Evolutionary conservation across 805 yeast genomes (phyloP), one percentile per base, ranked within the genome.

Genomic region (Tetrapisispora pingtungensis): DNA sequence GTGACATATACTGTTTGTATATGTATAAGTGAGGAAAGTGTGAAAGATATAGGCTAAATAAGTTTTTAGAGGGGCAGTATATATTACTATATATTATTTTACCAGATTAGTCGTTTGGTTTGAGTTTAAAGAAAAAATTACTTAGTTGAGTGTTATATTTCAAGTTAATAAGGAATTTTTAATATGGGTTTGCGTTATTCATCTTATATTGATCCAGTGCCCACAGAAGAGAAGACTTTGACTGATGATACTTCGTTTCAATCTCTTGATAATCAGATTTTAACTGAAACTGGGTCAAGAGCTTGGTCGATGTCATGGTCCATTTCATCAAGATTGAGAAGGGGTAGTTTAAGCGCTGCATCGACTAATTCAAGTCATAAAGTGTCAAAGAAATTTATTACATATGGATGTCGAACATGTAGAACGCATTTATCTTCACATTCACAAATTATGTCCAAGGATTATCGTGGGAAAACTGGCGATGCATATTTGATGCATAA

Each of bases 381-480:
- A 36, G 22, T 26, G 6, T 15, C 39, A n/a, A 36, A 33, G 15
- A 52, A 53, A 40, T 58, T 58, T 30, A 49, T 51, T 18, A 61
- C 62, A 3, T 61, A 59, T 43, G 64, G 64, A 17, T 61, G 66
- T 44, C 52, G 59, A 18, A 45, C 51, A 22, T 61, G 66, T 37
- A 50, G 61, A 41, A 58, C 63, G 1, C 66, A 61, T 43, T 50
- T 61, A 10, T 57, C 64, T 7, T 56, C 63, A 3, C 55, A 61
- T 8, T 45, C 53, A 13, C 60, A 59, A 40, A 53, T 61, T 18
- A 57, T 61, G 52, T 61, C 66, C 1, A 58, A 66, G 52, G 73
- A 71, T 40, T 80, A 79, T 54, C 62, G 66, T 19, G 86, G 85
- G 1, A 65, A 66, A 36, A 66, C 74, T 1, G 86, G 87, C 0